Conservation (phyloP, 2,329 filamentous ascomycete genomes). For the Penicillium sp. region DNA sequence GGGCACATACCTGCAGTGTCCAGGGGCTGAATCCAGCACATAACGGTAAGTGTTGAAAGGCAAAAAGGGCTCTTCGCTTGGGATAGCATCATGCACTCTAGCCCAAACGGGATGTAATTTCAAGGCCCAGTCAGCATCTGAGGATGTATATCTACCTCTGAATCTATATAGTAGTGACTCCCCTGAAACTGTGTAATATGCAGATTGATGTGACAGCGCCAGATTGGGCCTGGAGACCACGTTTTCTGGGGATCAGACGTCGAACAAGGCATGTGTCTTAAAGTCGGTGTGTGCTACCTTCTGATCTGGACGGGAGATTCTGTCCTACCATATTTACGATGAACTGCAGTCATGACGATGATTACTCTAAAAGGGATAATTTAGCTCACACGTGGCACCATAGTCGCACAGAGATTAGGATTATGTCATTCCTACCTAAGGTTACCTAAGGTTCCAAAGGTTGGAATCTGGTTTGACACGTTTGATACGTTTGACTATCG, state of each 20-base stretch:
- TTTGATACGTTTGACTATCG: neutral
- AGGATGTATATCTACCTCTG: neutral
- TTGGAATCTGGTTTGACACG: neutral
- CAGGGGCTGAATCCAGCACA: neutral
- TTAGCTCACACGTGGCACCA: constrained; percentile 19
- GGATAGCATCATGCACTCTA: neutral
- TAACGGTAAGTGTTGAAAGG: neutral
- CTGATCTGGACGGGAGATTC: neutral
- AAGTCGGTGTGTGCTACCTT: constrained; percentile 17
- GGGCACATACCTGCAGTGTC: neutral
- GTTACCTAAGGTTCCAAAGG: too few species aligned
- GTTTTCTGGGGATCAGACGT: constrained; percentile 14
- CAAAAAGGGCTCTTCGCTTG: neutral
- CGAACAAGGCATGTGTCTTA: constrained; percentile 4
- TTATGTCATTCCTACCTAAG: neutral
- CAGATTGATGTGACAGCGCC: constrained; percentile 8
- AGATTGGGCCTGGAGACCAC: constrained; percentile 13
- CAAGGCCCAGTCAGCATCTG: neutral
- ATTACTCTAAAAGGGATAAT: neutral
- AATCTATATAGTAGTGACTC: neutral
- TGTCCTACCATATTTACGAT: neutral
- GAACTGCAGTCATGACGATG: constrained; percentile 3
- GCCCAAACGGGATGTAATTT: neutral
- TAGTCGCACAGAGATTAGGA: constrained; percentile 1
- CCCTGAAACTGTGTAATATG: constrained; percentile 7